Evolutionary conservation across 2,329 filamentous ascomycete species (phyloP), one percentile per base, ranked within the genome.

Genomic region (Lecanicillium sp.): DNA sequence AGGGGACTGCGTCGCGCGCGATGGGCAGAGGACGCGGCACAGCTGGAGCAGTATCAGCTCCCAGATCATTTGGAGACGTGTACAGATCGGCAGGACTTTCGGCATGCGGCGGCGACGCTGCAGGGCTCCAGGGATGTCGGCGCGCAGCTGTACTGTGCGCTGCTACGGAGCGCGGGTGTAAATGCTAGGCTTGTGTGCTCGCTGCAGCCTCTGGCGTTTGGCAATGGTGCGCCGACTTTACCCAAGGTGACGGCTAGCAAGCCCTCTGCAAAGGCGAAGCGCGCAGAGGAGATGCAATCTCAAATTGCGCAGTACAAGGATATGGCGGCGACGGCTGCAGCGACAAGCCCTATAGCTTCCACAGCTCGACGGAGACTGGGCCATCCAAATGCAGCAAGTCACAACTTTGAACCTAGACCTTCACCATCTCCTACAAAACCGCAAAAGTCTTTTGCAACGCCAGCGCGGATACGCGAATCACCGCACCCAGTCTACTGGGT

Each of bases 401-500:
- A 76, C 56, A 60, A 72, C 10, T 63, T 79, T 24, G 60, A 63
- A 33, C 77, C 77, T 10, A 64, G 67, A 20, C 62, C 63, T 27
- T 66, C 70, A 12, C 63, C 47, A 7, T 38, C 66, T 10, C 70
- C 63, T 1, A 55, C 56, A 1, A 69, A 67, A 46, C 15, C 37
- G 27, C 36, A 24, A 26, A 47, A 41, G 21, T 32, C 24, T 15
- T 47, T 47, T 47, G 37, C 44, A n/a, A 15, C 44, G 8, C 44
- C 44, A n/a, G 44, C 40, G n/a, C 67, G 61, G 12, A 77, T 85
- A 10, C 75, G 75, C 20, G 87, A 91, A 59, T 90, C 89, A 0
- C 66, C 79, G 0, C 87, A 84, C 58, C 93, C 93, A 0, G 76
- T 97, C 3, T 97, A 90, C 62, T 98, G 93, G 93, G 84, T 96